phyloP scores from a whole-genome alignment of 1,284 basidiomycete species.

The Tylopilus sp. region DNA sequence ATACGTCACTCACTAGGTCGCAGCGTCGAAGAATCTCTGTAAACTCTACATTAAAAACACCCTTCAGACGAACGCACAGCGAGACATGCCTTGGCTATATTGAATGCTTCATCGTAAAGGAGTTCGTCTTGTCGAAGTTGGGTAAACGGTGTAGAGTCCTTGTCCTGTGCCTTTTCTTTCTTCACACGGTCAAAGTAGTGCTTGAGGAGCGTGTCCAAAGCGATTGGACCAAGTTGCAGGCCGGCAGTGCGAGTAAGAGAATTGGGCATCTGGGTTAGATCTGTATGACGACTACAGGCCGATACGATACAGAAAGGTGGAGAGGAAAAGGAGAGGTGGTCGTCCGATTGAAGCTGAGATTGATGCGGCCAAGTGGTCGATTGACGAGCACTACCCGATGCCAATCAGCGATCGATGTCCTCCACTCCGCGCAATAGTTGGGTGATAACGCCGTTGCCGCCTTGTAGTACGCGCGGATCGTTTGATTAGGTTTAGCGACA shows the following conservation, averaged over 20 bases:
- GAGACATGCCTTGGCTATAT: slow-evolving; percentile 65
- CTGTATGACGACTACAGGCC: neutral
- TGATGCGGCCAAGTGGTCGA: neutral
- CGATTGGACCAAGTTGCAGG: slow-evolving; percentile 65
- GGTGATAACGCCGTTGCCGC: no score
- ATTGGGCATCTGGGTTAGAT: slow-evolving; percentile 36
- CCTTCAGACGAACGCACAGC: neutral
- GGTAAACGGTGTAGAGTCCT: slow-evolving; percentile 29
- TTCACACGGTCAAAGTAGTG: slow-evolving; percentile 73
- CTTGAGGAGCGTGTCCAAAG: slow-evolving; percentile 76
- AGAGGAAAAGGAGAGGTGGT: neutral
- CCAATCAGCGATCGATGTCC: no score
- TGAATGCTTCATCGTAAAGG: slow-evolving; percentile 80
- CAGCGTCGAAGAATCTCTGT: slow-evolving; percentile 59
- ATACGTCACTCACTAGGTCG: slow-evolving; percentile 43
- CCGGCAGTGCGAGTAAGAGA: slow-evolving; percentile 58
- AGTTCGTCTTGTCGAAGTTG: slow-evolving; percentile 71
- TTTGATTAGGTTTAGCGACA: no score
- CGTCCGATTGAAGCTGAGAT: neutral
- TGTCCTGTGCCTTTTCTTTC: slow-evolving; percentile 36
- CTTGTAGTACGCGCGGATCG: no score
- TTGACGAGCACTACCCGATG: no score
- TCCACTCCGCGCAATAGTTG: no score
- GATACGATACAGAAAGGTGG: neutral
- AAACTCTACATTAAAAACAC: neutral